phyloP scores from a whole-genome alignment of 441 rosid genomes.

The Bruguiera hainesii region DNA sequence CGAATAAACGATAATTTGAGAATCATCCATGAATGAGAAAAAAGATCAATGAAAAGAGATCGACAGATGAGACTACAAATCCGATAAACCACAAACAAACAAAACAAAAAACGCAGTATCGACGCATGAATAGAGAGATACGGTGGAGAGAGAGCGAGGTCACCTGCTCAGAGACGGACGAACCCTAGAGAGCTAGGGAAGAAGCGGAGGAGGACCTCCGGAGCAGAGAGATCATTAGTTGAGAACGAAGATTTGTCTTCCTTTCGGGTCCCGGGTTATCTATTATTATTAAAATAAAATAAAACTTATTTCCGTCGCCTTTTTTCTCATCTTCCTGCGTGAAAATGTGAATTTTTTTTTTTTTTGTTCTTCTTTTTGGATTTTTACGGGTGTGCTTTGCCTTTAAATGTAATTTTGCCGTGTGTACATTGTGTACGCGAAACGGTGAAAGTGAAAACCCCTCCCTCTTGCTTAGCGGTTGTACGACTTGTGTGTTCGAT shows the following conservation, averaged over 20 bases:
- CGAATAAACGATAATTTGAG: not conserved
- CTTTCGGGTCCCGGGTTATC: constrained; percentile 18
- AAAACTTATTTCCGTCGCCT: too few relatives aligned
- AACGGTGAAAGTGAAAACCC: too few relatives aligned
- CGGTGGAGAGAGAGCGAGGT: not conserved
- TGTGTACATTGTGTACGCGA: too few relatives aligned
- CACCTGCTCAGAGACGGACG: constrained; percentile 3
- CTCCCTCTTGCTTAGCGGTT: too few relatives aligned
- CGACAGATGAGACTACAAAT: not conserved
- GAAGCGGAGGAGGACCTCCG: constrained; percentile 10
- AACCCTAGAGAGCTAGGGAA: constrained; percentile 7
- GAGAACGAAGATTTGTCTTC: not conserved
- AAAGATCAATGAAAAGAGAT: constrained; percentile 6
- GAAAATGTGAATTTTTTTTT: too few relatives aligned
- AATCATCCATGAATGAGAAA: not conserved
- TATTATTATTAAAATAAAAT: not conserved
- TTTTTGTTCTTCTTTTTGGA: too few relatives aligned
- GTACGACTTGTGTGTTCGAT: too few relatives aligned
- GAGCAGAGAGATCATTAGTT: constrained; percentile 12
- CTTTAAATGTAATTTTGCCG: too few relatives aligned
- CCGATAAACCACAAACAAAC: not conserved
- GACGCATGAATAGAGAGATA: too few relatives aligned
- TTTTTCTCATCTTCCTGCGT: too few relatives aligned
- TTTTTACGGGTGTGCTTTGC: too few relatives aligned
- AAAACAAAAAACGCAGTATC: not conserved